Evolutionary conservation across 2,329 filamentous ascomycete species (phyloP).

Genomic region (Monilinia vaccinii-corymbosi): DNA sequence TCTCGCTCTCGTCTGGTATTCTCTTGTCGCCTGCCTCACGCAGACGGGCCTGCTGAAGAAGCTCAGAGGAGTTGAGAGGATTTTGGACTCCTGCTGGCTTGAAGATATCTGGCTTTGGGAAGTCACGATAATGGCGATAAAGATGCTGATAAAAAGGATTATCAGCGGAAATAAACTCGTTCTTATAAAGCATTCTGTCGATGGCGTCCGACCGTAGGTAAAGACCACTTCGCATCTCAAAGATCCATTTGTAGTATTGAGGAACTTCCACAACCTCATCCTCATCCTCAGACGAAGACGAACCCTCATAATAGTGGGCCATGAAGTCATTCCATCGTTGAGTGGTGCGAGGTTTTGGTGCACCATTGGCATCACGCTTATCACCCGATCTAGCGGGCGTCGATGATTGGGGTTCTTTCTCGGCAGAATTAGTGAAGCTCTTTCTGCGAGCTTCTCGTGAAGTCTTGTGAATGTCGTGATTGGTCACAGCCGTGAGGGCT

Average conservation of each 20-base stretch:
- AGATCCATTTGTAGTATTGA: not conserved
- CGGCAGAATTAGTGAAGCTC: not conserved
- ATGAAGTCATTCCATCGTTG: not conserved
- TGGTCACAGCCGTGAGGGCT: not conserved
- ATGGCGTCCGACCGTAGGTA: not conserved
- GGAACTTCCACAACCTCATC: no score
- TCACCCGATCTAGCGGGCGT: not conserved
- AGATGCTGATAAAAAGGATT: not conserved
- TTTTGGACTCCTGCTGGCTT: constrained; percentile 1
- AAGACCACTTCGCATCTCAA: not conserved
- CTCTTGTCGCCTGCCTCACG: not conserved
- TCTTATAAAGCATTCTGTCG: not conserved
- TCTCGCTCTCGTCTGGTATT: not conserved
- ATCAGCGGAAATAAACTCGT: not conserved
- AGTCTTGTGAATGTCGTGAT: not conserved
- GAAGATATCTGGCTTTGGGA: not conserved
- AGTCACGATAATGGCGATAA: not conserved
- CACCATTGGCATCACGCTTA: not conserved
- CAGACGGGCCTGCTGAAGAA: not conserved
- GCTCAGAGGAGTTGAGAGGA: not conserved
- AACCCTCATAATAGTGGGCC: no score
- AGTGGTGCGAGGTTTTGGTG: not conserved
- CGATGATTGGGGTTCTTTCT: not conserved
- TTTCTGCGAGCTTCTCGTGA: not conserved
- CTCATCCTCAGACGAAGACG: not conserved